Evolutionary conservation across 225 moss, liverwort and hornwort species (phyloP).

Genomic region (Thuidium tamariscinum): DNA sequence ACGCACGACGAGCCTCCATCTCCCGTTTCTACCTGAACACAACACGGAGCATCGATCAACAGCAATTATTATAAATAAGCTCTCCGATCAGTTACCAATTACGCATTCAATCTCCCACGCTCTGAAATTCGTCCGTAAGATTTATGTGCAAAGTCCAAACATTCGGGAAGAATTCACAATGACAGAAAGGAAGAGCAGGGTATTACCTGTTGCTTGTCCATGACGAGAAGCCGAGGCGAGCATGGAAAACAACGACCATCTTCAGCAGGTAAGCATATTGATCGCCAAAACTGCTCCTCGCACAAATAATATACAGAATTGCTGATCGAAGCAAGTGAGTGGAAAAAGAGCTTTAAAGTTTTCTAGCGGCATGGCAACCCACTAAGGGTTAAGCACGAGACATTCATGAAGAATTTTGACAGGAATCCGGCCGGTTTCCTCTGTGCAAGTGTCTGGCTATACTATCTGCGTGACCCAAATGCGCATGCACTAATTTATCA

Average conservation of each 20-base stretch:
- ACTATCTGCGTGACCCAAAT: neutral
- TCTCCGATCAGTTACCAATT: neutral
- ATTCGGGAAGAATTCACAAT: neutral
- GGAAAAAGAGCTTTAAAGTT: neutral
- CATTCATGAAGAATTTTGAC: neutral
- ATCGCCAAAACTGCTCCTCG: neutral
- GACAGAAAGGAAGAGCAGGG: neutral
- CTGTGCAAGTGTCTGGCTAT: neutral
- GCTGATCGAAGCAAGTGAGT: neutral
- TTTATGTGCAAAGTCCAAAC: neutral
- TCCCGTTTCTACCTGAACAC: neutral
- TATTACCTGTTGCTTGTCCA: constrained; percentile 4
- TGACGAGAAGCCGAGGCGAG: neutral
- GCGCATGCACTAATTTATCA: neutral
- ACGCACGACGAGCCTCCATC: neutral
- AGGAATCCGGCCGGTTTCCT: neutral
- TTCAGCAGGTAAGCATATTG: neutral
- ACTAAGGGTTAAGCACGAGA: neutral
- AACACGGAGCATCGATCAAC: neutral
- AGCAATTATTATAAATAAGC: neutral
- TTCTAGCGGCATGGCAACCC: too few relatives aligned
- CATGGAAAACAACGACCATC: neutral
- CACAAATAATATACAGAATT: neutral
- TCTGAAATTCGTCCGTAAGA: neutral
- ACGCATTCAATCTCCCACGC: too few relatives aligned